Conservation (phyloP, 257 asterid species). For the Nyctanthes arbortristis region DNA sequence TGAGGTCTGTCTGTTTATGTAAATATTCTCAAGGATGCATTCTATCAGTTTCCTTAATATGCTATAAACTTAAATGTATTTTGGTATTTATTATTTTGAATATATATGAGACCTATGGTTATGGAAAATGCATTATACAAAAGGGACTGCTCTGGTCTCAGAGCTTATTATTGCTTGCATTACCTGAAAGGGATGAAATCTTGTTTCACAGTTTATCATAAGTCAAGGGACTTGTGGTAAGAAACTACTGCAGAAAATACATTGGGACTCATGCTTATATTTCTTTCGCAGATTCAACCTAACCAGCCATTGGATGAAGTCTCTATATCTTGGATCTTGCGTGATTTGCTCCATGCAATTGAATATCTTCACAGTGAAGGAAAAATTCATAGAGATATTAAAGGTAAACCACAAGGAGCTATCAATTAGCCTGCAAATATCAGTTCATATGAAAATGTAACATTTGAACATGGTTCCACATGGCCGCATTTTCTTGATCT, state of each 20-base stretch:
- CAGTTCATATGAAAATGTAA: neutral
- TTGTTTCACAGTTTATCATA: neutral
- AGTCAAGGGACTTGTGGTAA: neutral
- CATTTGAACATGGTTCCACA: slow-evolving; percentile 1
- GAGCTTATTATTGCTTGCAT: neutral
- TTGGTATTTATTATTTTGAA: slow-evolving; percentile 2
- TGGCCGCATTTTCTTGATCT: neutral
- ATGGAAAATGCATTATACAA: neutral
- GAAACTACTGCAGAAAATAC: too few species aligned
- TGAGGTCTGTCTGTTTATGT: neutral
- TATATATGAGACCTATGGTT: neutral
- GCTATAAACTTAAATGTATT: slow-evolving; percentile 1
- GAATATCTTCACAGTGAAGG: slow-evolving; percentile 98
- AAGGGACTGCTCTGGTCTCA: neutral
- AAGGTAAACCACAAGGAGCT: slow-evolving; percentile 52
- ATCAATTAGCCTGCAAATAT: slow-evolving; percentile 16
- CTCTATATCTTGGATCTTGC: slow-evolving; percentile 91
- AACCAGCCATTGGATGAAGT: slow-evolving; percentile 94
- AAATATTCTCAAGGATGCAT: neutral
- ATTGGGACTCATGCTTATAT: slow-evolving; percentile 19
- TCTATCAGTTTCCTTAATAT: too few species aligned
- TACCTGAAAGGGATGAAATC: neutral
- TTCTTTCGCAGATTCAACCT: slow-evolving; percentile 80
- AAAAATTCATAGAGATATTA: slow-evolving; percentile 97
- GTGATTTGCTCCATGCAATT: slow-evolving; percentile 92